Conservation (phyloP, 805 yeast species). For the Wickerhamiella dianesei region DNA sequence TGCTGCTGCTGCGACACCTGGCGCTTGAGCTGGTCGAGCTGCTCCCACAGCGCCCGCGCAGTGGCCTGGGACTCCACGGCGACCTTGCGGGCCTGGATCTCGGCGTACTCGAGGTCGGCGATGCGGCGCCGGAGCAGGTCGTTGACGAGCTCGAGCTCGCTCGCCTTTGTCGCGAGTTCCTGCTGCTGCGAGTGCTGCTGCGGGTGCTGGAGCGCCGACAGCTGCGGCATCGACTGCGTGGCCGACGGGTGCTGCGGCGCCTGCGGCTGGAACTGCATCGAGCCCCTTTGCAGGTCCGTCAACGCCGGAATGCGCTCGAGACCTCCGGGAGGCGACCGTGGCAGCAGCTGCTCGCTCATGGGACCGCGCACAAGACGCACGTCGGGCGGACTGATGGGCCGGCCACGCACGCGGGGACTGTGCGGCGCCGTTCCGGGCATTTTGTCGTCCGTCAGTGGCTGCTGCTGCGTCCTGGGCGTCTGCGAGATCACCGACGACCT, state of each 20-base stretch:
- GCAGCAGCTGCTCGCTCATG: constrained; percentile 21
- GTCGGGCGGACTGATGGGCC: constrained; percentile 11
- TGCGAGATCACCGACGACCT: constrained; percentile 13
- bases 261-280: neutral
- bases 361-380: constrained; percentile 17
- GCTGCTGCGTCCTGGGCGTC: constrained; percentile 1
- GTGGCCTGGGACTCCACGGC: constrained; percentile 1
- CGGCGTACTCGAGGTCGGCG: constrained; percentile 52
- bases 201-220: neutral
- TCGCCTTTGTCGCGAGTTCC: constrained; percentile 56
- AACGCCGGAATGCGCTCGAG: constrained; percentile 20
- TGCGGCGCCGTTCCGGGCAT: neutral
- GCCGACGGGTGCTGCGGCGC: neutral
- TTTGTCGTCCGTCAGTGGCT: neutral
- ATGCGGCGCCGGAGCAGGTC: constrained; percentile 77
- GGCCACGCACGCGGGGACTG: neutral
- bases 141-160: constrained; percentile 81
- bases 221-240: neutral
- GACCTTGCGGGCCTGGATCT: constrained; percentile 23
- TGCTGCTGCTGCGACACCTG: constrained; percentile 3
- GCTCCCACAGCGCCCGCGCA: constrained; percentile 2
- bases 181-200: constrained; percentile 12
- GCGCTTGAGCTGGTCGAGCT: constrained; percentile 1
- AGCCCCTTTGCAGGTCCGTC: constrained; percentile 2
- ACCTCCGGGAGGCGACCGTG: constrained; percentile 17